Evolutionary conservation across 306 rosid species (phyloP).

Genomic region (Glycine soja): DNA sequence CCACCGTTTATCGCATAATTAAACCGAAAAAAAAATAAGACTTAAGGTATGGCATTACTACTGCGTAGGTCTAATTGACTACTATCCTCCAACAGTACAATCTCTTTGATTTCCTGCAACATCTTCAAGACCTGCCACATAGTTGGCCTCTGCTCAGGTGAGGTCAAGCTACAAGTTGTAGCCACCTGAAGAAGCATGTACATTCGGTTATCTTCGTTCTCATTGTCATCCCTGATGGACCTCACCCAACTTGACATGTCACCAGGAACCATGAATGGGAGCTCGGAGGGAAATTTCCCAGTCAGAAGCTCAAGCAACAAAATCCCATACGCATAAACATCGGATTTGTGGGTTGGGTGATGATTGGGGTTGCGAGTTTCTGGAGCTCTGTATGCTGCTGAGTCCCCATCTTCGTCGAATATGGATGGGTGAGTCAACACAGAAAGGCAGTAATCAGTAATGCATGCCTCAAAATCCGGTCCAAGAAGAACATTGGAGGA

Average conservation of each 20-base stretch:
- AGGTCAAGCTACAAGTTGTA: conserved; percentile 67
- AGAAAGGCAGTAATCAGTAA: conserved; percentile 84
- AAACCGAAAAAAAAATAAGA: neutral
- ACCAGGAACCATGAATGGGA: conserved; percentile 56
- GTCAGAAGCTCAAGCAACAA: conserved; percentile 83
- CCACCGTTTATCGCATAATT: conserved; percentile 27
- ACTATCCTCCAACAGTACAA: conserved; percentile 60
- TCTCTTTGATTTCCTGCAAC: conserved; percentile 88
- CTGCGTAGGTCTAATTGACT: conserved; percentile 54
- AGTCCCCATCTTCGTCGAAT: conserved; percentile 52
- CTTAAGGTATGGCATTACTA: conserved; percentile 38
- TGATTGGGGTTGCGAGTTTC: conserved; percentile 62
- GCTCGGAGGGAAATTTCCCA: conserved; percentile 72
- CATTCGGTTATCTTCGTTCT: conserved; percentile 66
- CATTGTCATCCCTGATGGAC: conserved; percentile 66
- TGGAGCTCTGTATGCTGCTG: conserved; percentile 72
- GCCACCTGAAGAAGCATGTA: conserved; percentile 85
- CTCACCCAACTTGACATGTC: conserved; percentile 76
- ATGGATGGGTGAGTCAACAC: conserved; percentile 51
- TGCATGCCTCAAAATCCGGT: conserved; percentile 83
- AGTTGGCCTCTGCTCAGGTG: conserved; percentile 92
- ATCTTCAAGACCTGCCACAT: conserved; percentile 98
- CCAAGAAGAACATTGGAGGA: conserved; percentile 88
- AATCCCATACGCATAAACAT: conserved; percentile 78
- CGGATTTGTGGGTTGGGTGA: conserved; percentile 65